phyloP scores from a whole-genome alignment of 208 protist species.

The Crithidia acanthocephali region DNA sequence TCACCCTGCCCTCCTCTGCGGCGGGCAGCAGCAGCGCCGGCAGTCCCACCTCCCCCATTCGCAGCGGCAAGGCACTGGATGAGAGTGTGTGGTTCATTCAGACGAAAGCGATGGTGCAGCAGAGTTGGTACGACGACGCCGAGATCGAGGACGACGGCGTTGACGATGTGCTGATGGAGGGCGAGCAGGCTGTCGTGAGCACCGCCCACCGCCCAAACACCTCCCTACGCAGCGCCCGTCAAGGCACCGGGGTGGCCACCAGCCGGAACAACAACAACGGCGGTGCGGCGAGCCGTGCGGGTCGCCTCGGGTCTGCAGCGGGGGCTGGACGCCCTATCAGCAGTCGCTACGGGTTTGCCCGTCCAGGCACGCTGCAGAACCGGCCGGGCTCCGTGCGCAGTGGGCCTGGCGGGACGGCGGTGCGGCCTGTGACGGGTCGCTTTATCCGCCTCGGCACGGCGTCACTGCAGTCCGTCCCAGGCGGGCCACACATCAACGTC shows the following conservation, averaged over 20 bases:
- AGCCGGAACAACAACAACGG: not conserved
- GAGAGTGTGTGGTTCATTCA: slow-evolving; percentile 95
- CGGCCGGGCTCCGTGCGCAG: slow-evolving; percentile 42
- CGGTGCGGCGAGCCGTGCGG: slow-evolving; percentile 24
- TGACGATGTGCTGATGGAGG: slow-evolving; percentile 93
- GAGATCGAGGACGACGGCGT: slow-evolving; percentile 95
- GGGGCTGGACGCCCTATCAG: slow-evolving; percentile 60
- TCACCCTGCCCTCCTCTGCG: slow-evolving; percentile 37
- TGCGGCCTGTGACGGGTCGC: slow-evolving; percentile 87
- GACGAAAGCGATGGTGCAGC: slow-evolving; percentile 86
- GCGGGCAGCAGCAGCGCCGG: not conserved
- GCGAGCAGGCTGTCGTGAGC: slow-evolving; percentile 86
- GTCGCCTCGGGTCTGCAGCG: slow-evolving; percentile 39
- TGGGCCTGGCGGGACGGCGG: slow-evolving; percentile 56
- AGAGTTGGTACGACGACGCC: slow-evolving; percentile 96
- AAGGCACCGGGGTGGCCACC: slow-evolving; percentile 23
- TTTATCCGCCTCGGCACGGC: slow-evolving; percentile 95
- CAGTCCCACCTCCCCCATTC: not conserved
- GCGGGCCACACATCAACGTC: slow-evolving; percentile 88
- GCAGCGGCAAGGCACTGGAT: slow-evolving; percentile 30
- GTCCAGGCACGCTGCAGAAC: slow-evolving; percentile 72
- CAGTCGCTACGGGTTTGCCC: slow-evolving; percentile 82
- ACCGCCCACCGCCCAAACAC: slow-evolving; percentile 84
- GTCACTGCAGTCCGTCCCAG: slow-evolving; percentile 76
- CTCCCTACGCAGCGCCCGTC: slow-evolving; percentile 59